Evolutionary conservation across 495 filamentous ascomycete genomes (phyloP).

Genomic region (Penicillium paradoxum): DNA sequence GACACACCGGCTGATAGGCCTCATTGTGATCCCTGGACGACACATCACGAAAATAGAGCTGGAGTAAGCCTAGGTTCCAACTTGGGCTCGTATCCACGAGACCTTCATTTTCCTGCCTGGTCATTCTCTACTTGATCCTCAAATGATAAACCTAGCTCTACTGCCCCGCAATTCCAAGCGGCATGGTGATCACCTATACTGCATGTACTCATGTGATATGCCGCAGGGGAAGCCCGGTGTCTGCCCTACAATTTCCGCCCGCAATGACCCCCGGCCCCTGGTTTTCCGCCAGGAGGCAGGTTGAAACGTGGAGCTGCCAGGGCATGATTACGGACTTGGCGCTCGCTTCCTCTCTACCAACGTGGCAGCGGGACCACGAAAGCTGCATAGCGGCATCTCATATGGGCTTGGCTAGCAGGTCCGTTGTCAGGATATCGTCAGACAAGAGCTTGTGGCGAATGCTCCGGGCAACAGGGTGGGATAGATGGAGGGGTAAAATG

Average conservation of each 20-base stretch:
- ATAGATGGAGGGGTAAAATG: slow-evolving; percentile 17
- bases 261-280: slow-evolving; percentile 4
- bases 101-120: slow-evolving; percentile 16
- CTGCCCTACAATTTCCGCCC: neutral
- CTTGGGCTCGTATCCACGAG: slow-evolving; percentile 22
- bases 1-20: slow-evolving; percentile 78
- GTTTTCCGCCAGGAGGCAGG: slow-evolving; percentile 8
- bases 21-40: slow-evolving; percentile 85
- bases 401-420: slow-evolving; percentile 11
- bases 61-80: slow-evolving; percentile 51
- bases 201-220: slow-evolving; percentile 1
- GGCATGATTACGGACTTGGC: slow-evolving; percentile 2
- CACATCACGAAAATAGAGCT: slow-evolving; percentile 84
- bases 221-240: slow-evolving; percentile 1
- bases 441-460: slow-evolving; percentile 4
- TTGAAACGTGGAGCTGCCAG: slow-evolving; percentile 17
- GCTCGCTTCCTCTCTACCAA: slow-evolving; percentile 8
- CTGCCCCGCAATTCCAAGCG: neutral
- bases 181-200: neutral
- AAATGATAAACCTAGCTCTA: slow-evolving; percentile 8
- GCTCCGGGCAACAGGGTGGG: neutral
- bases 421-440: neutral
- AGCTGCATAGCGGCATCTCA: slow-evolving; percentile 11
- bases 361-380: slow-evolving; percentile 18
- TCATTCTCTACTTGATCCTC: neutral